Conservation (phyloP, 805 yeast genomes). For the Spathaspora passalidarum region DNA sequence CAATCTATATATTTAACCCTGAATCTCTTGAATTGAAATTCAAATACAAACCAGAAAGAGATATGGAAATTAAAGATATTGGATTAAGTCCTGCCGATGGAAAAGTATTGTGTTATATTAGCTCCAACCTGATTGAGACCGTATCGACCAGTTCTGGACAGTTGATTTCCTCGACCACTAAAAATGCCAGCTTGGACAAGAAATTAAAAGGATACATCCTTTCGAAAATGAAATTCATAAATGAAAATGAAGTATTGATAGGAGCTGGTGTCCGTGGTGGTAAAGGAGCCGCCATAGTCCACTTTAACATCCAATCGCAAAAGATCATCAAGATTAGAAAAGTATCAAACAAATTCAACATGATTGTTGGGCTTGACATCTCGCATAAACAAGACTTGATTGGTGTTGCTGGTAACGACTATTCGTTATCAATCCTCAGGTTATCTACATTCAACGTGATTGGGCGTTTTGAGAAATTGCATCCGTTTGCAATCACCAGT, state of each 20-base stretch:
- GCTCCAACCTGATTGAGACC: conserved; percentile 50
- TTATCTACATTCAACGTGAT: conserved; percentile 49
- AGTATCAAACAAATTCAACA: conserved; percentile 48
- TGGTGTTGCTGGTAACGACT: conserved; percentile 64
- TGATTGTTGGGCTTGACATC: conserved; percentile 51
- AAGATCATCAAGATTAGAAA: conserved; percentile 40
- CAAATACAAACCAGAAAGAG: conserved; percentile 51
- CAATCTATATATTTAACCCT: conserved; percentile 58
- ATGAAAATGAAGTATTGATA: conserved; percentile 28
- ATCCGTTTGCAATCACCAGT: conserved; percentile 74
- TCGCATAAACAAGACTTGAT: conserved; percentile 42
- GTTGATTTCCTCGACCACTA: conserved; percentile 22
- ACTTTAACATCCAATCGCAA: conserved; percentile 41
- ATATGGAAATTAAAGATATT: conserved; percentile 58
- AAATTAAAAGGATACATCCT: conserved; percentile 27
- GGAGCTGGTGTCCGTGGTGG: conserved; percentile 28
- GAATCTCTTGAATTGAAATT: conserved; percentile 51
- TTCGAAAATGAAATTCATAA: conserved; percentile 43
- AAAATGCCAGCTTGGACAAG: conserved; percentile 16
- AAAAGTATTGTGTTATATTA: conserved; percentile 59
- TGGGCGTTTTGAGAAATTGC: conserved; percentile 58
- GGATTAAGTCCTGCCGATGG: conserved; percentile 60
- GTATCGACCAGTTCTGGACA: conserved; percentile 49
- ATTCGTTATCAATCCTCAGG: conserved; percentile 58
- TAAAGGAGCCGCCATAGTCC: conserved; percentile 41